Conservation (phyloP, 75 land plant species). For the Pseudotsuga menziesii region DNA sequence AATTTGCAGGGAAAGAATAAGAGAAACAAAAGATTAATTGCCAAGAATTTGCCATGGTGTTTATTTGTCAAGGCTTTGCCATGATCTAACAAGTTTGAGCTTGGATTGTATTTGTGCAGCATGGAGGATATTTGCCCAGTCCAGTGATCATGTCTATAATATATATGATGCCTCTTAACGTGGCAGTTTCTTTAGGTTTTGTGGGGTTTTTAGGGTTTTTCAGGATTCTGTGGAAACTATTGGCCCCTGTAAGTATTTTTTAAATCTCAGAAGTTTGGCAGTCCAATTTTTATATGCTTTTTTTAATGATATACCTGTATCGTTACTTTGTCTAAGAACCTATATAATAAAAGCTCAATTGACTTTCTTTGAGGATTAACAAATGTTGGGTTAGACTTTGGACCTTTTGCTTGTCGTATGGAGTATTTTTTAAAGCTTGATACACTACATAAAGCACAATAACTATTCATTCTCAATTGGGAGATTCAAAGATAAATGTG, state of each 20-base stretch:
- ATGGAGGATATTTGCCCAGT: slow-evolving; percentile 10
- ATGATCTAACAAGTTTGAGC: neutral
- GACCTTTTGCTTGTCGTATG: too few species aligned
- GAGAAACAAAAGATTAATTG: neutral
- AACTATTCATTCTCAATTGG: neutral
- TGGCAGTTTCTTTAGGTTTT: neutral
- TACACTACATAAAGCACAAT: neutral
- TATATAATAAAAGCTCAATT: neutral
- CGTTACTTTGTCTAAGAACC: neutral
- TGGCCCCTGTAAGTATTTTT: neutral
- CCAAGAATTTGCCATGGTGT: neutral
- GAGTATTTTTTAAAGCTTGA: neutral
- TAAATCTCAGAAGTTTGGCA: neutral
- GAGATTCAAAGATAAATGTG: neutral
- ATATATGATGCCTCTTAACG: neutral
- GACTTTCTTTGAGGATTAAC: neutral
- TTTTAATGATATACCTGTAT: neutral
- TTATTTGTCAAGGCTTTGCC: neutral
- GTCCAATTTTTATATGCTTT: neutral
- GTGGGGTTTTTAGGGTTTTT: too few species aligned
- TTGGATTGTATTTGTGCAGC: slow-evolving; percentile 1
- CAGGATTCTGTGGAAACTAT: too few species aligned
- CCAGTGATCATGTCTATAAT: neutral
- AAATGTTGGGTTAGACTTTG: neutral
- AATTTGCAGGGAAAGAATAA: neutral